Base-by-base conservation (phyloP, 169 alveolate species). In the Prorocentrum cordatum region DNA sequence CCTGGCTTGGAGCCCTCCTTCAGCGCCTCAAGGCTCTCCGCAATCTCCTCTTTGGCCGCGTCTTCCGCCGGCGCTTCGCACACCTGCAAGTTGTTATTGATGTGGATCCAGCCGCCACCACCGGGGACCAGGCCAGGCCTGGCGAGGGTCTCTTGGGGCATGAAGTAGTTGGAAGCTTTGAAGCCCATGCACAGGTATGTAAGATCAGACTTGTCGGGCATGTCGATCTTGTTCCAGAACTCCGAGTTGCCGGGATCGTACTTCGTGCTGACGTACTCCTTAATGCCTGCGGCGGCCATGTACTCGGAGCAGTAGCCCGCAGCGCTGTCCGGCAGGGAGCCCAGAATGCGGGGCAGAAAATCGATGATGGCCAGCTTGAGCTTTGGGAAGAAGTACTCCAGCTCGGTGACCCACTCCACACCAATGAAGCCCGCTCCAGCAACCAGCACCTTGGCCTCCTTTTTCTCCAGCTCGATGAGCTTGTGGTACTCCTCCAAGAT, bases 91-190 rank as follows among this genome's bases (percentile, higher is more conserved):
- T 79, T 67, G 58, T 89, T 77, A 84, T 89, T 89, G 47, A 89
- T 58, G 68, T 64, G 83, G 45, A 89, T 89, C 92, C 92, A 89
- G 24, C 92, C 92, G 32, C 92, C 92, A n/a, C 92, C 92, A 12
- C 92, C 92, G 12, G 92, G 92, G 9, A 90, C 92, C 35, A 3
- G 61, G 1, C 29, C 29, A 42, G 16, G n/a, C 42, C 42, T 27
- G 38, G 39, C 7, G 54, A 89, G 64, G 12, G 92, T 89, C 50
- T 62, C 67, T 39, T 75, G 75, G 18, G 92, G 92, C 92, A 89
- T 89, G 91, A 89, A 89, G 72, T 89, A 89, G 84, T 89, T 89
- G 33, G 91, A 75, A 2, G 92, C 92, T 61, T 89, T 89, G 22
- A 89, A 90, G 38, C 92, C 92, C 10, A 89, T 89, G 87, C 92